Evolutionary conservation across 1,284 basidiomycete species (phyloP).

Genomic region (Malassezia pachydermatis): DNA sequence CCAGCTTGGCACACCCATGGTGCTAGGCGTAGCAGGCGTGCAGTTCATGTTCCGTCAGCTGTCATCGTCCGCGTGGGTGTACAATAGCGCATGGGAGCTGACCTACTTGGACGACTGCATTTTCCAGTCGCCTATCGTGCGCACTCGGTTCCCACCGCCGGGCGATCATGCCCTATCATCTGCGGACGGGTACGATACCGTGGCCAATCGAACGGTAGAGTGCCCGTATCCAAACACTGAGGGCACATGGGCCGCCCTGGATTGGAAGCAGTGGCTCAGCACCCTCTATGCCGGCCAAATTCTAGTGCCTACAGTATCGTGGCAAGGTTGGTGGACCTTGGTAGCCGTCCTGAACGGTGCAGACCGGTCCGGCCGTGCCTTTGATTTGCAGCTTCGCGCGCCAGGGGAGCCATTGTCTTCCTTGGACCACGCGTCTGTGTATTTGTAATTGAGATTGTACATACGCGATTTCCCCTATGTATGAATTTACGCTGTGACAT

Average conservation of each 20-base stretch:
- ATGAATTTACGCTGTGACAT: neutral
- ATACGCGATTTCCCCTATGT: too few relatives aligned
- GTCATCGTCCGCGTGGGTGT: constrained; percentile 22
- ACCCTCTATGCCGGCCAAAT: constrained; percentile 31
- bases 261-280: constrained; percentile 33
- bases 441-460: constrained; percentile 19
- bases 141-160: constrained; percentile 38
- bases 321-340: constrained; percentile 47
- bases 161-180: constrained; percentile 7
- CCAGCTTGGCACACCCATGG: constrained; percentile 29
- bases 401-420: constrained; percentile 31
- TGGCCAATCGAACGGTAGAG: neutral
- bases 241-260: constrained; percentile 28
- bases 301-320: constrained; percentile 33
- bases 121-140: constrained; percentile 29
- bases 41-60: constrained; percentile 31
- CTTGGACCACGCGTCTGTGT: constrained; percentile 29
- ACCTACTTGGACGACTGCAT: constrained; percentile 43
- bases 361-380: constrained; percentile 31
- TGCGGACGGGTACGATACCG: neutral
- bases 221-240: constrained; percentile 33
- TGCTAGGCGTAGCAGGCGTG: constrained; percentile 23
- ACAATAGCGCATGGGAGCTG: constrained; percentile 42
- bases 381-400: constrained; percentile 40
- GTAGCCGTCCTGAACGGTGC: constrained; percentile 42